Base-by-base conservation (phyloP, 2,329 filamentous ascomycete species). In the Myriosclerotinia scirpicola region DNA sequence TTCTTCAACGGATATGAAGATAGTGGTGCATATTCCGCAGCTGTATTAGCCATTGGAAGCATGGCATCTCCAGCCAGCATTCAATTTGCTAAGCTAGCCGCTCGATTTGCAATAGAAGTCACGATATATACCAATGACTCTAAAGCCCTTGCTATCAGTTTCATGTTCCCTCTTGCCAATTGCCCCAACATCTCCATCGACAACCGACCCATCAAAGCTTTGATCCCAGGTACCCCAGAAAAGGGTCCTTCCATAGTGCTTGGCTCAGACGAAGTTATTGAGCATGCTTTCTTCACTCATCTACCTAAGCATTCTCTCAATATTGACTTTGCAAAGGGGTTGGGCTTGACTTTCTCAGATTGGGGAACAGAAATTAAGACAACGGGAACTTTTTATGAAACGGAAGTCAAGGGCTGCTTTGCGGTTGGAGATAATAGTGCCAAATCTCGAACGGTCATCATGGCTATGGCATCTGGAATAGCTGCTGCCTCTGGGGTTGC, bases 1-100 rank as follows among this genome's bases (percentile, higher is more conserved):
- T 66, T 55, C 48, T 66, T 48, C 38, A 26, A 44, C 54, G 64
- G 64, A n/a, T 66, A 55, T 40, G 64, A 66, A 44, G 56, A 62
- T 17, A n/a, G 50, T 11, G 38, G 50, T 14, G 36, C 48, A 17
- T n/a, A n/a, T 17, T 62, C 56, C n/a, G n/a, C 58, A 8, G 58
- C 20, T 30, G 12, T 62, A 34, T 26, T 62, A 34, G 54, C 30
- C 5, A 36, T 55, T 14, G 26, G 26, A 20, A 38, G 34, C 3
- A 36, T 34, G 26, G 54, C 54, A 6, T 38, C 22, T 36, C 30
- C 30, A 34, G 12, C 14, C 11, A 36, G 26, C 36, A 5, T 36
- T 20, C 22, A 36, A 1, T 20, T 55, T 20, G 26, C 54, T 14
- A 30, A 38, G 30, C 22, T 55, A 30, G 26, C 26, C 34, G 20